Percentiles rank a stretch among this genome's conserved stretches.
Evolutionary conservation across 208 protist genomes (phyloP).

Genomic region (Crithidia acanthocephali): DNA sequence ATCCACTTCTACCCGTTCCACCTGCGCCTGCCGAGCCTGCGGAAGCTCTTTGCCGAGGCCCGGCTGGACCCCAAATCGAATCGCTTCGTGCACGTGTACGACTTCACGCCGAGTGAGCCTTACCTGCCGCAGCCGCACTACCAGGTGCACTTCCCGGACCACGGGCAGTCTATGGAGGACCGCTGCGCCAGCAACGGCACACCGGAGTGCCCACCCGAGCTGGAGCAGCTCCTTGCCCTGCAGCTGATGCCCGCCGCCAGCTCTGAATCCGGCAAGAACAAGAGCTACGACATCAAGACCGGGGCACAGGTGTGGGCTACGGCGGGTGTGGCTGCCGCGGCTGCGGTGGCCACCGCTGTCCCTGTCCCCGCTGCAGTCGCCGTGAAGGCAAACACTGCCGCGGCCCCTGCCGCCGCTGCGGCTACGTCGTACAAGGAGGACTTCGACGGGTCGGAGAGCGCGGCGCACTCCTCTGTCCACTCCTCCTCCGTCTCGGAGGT

Average conservation of each 20-base stretch:
- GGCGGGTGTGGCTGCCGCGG: slow-evolving; percentile 20
- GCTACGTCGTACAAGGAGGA: background rate
- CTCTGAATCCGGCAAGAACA: slow-evolving; percentile 84
- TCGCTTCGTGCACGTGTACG: slow-evolving; percentile 93
- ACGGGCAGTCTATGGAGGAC: slow-evolving; percentile 70
- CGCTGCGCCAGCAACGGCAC: slow-evolving; percentile 63
- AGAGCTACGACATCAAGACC: slow-evolving; percentile 90
- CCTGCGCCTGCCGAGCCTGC: slow-evolving; percentile 70
- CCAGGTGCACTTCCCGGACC: slow-evolving; percentile 72
- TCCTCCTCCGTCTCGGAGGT: slow-evolving; percentile 23
- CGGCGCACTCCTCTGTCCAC: slow-evolving; percentile 21
- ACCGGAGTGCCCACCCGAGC: slow-evolving; percentile 77
- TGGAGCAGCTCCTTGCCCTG: slow-evolving; percentile 75
- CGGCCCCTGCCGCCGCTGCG: slow-evolving; percentile 10
- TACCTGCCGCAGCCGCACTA: slow-evolving; percentile 76
- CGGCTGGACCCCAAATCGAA: slow-evolving; percentile 75
- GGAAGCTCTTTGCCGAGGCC: slow-evolving; percentile 54
- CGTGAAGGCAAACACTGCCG: background rate
- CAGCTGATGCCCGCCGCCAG: slow-evolving; percentile 76
- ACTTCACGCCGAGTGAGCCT: slow-evolving; percentile 83
- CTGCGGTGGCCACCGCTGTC: background rate
- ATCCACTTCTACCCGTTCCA: slow-evolving; percentile 87
- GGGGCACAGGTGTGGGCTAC: slow-evolving; percentile 64
- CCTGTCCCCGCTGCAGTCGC: slow-evolving; percentile 12
- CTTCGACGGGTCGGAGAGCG: slow-evolving; percentile 4